Conservation (phyloP, 305 asterid genomes). For the Caryopteris hybrid region DNA sequence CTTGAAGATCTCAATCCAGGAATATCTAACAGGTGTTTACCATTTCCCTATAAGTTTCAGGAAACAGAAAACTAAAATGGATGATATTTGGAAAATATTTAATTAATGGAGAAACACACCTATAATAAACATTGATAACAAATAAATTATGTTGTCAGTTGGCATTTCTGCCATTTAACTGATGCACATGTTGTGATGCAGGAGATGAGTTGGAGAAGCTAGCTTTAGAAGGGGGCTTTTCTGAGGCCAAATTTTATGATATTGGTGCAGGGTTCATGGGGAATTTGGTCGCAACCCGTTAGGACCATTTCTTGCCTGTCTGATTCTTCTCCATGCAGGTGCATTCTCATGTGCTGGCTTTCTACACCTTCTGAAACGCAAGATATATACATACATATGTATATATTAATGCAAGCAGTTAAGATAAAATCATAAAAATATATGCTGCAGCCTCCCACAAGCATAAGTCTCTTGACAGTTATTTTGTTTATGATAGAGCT, state of each 20-base stretch:
- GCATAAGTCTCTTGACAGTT: background rate
- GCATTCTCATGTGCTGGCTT: slow-evolving; percentile 16
- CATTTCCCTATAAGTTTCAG: background rate
- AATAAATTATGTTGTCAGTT: background rate
- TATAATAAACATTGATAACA: no score
- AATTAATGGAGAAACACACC: background rate
- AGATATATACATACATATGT: no score
- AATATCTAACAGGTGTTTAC: slow-evolving; percentile 61
- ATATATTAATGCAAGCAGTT: background rate
- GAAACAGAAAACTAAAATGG: background rate
- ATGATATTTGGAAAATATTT: background rate
- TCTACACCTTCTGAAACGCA: slow-evolving; percentile 2
- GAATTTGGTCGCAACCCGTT: slow-evolving; percentile 58
- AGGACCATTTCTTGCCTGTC: slow-evolving; percentile 1
- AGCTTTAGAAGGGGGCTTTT: slow-evolving; percentile 66
- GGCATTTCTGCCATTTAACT: background rate
- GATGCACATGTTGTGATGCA: slow-evolving; percentile 23
- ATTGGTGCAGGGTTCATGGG: slow-evolving; percentile 70
- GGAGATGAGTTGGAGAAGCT: slow-evolving; percentile 79
- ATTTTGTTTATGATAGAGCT: background rate
- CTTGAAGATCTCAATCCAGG: slow-evolving; percentile 78
- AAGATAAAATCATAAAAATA: background rate
- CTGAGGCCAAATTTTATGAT: slow-evolving; percentile 55
- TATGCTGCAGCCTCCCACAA: background rate
- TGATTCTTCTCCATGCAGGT: slow-evolving; percentile 18